These are phyloP conservation scores for Alternaria triticina DNA, from an alignment of 2,329 filamentous ascomycete species.

Conservation along the genomic window DNA sequence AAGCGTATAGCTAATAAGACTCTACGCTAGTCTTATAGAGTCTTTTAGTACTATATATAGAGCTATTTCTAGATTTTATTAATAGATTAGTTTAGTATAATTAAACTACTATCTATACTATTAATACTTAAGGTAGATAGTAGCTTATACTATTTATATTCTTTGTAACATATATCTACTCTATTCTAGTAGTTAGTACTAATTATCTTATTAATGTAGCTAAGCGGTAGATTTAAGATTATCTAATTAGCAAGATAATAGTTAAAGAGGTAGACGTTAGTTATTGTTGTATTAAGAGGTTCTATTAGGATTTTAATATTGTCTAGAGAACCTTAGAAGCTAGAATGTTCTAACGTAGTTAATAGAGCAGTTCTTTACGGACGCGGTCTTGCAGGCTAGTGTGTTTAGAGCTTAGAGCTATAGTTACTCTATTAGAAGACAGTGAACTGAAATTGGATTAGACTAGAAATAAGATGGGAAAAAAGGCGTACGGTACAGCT, in stretches of 20 bases:
- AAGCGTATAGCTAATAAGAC: no score
- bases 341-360: constrained; percentile 13
- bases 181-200: background rate
- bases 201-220: background rate
- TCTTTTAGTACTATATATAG: no score
- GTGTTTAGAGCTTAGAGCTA: background rate
- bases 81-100: constrained; percentile 10
- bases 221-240: background rate
- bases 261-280: background rate
- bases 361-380: constrained; percentile 8
- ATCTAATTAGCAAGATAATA: constrained; percentile 1
- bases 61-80: no score
- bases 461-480: no score
- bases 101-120: background rate
- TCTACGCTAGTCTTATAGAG: no score
- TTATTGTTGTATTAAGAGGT: background rate
- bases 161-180: background rate
- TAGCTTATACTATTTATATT: constrained; percentile 2
- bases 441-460: accelerated
- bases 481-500: background rate
- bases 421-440: background rate
- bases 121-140: constrained; percentile 8
- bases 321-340: background rate
- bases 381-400: background rate
- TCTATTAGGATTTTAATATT: constrained; percentile 6